These are phyloP conservation scores for Calocera viscosa DNA, from an alignment of 768 basidiomycete species.

Conservation along the genomic window DNA sequence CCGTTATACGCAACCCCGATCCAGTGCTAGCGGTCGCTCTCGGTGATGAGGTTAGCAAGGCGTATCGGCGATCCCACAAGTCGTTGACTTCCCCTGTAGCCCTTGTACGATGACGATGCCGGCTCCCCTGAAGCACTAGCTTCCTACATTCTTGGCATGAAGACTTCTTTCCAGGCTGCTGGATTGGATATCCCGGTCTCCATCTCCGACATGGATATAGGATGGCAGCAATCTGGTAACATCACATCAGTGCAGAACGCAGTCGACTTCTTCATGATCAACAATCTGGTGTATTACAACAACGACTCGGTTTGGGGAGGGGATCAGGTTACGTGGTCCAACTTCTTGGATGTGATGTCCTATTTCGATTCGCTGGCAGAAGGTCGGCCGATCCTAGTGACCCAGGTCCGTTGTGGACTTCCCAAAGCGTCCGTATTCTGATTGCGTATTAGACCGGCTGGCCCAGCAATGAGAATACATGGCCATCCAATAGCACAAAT, in stretches of 20 bases:
- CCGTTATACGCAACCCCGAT: background rate
- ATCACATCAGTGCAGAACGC: slow-evolving; percentile 13
- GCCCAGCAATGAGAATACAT: slow-evolving; percentile 18
- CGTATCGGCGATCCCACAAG: background rate
- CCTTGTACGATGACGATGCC: slow-evolving; percentile 13
- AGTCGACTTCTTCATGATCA: slow-evolving; percentile 16
- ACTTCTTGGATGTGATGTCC: background rate
- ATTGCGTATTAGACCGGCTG: slow-evolving; percentile 15
- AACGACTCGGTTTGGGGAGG: slow-evolving; percentile 9
- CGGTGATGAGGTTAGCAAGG: background rate
- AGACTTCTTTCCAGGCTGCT: slow-evolving; percentile 11
- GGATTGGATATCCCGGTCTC: slow-evolving; percentile 16
- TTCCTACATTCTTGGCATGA: slow-evolving; percentile 13
- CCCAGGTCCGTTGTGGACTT: background rate
- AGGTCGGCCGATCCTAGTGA: background rate
- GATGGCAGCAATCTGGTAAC: slow-evolving; percentile 11
- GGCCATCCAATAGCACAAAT: slow-evolving; percentile 16
- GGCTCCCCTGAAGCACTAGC: slow-evolving; percentile 11
- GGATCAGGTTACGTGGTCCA: slow-evolving; percentile 1
- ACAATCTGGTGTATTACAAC: slow-evolving; percentile 12
- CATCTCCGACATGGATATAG: slow-evolving; percentile 18
- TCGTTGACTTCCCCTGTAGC: background rate
- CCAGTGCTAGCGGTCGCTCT: background rate
- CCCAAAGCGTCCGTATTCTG: background rate
- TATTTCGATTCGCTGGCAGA: background rate